phyloP scores from a whole-genome alignment of 768 basidiomycete species.

The Mycena indigotica region DNA sequence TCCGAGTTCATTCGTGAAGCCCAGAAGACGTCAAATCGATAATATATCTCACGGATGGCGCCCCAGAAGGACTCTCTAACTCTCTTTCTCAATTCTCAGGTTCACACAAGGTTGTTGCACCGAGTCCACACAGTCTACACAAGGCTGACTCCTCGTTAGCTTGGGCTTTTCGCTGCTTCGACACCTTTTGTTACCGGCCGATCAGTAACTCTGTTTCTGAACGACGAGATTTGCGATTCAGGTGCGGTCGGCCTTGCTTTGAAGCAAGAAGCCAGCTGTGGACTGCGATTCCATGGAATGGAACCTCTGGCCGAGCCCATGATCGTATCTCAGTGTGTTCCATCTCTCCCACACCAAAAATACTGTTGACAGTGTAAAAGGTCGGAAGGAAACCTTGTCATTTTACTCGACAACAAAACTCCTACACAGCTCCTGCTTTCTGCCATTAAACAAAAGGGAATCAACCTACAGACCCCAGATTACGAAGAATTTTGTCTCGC shows the following conservation, averaged over 20 bases:
- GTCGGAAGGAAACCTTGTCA: conserved; percentile 73
- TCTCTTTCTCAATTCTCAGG: conserved; percentile 45
- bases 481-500: conserved; percentile 58
- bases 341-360: background rate
- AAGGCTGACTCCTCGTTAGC: conserved; percentile 33
- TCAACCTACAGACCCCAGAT: conserved; percentile 28
- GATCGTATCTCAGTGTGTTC: conserved; percentile 55
- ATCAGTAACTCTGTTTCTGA: conserved; percentile 67
- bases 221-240: conserved; percentile 53
- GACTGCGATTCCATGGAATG: conserved; percentile 42
- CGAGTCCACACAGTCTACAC: background rate
- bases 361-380: conserved; percentile 34
- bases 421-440: conserved; percentile 62
- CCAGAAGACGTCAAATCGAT: conserved; percentile 38
- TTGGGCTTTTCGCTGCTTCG: conserved; percentile 70
- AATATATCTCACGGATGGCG: conserved; percentile 58
- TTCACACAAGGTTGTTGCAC: conserved; percentile 51
- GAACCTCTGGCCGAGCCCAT: conserved; percentile 47
- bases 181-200: conserved; percentile 82
- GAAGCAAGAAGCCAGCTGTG: conserved; percentile 16
- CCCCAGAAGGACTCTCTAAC: conserved; percentile 57
- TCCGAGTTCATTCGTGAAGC: conserved; percentile 18
- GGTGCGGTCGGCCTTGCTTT: conserved; percentile 75
- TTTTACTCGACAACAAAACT: conserved; percentile 55
- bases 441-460: conserved; percentile 46